Base-by-base conservation (phyloP, 192 early-diverging fungal species). In the Backusella tuberculispora region DNA sequence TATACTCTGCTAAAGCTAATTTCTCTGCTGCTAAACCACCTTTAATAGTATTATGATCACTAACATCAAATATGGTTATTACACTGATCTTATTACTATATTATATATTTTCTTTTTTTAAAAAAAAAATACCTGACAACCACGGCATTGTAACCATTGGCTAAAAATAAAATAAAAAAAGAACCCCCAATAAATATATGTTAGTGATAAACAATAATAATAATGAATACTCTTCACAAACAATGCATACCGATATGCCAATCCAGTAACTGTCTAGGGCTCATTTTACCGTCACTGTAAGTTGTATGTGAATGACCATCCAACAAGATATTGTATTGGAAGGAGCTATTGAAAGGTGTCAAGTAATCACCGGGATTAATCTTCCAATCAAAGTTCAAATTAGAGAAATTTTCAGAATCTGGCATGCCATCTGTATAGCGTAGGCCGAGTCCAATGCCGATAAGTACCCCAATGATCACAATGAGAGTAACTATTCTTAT, bases 101-200 rank as follows among this genome's bases (percentile, higher is more conserved):
- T 12, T 5, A 2, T 41, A 47, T 34, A 37, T 37, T 69, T 46
- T 53, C 12, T 41, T 26, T 37, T 4, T 26, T 7, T 29, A 4
- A 73, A 63, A n/a, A 50, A 48, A 50, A 3, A 41, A 74, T 76
- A 81, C 79, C 72, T 74, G 42, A 91, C 92, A 44, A 91, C 80
- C 0, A 91, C 75, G 7, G 92, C 92, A 74, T 91, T 90, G 74
- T 81, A 93, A 47, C 90, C 90, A 71, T 90, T 88, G 0, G 92
- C 92, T 85, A 73, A 66, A 56, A 21, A 74, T 42, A 24, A 45
- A 69, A 53, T 48, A 24, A 75, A 53, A 53, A n/a, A 26, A 10
- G 41, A 72, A 38, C 29, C 29, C 29, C 29, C 29, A 69, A n/a
- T 5, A 76, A n/a, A 46, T 24, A 15, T n/a, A 66, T 26, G 15